Evolutionary conservation across 2,329 filamentous ascomycete genomes (phyloP).

Genomic region (Exophiala alcalophila): DNA sequence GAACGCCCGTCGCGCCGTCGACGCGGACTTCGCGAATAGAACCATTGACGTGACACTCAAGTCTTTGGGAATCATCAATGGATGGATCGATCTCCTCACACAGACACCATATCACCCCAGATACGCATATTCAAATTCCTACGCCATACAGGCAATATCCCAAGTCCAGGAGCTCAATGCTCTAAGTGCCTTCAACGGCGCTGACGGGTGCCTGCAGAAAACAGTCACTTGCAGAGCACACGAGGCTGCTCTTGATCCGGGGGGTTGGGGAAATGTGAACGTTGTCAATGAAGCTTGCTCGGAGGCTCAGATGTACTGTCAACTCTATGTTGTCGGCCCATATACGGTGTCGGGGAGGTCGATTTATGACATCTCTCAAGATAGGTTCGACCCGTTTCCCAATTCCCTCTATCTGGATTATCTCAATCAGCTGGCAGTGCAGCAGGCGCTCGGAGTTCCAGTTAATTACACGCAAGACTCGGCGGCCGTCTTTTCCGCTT

Average conservation of each 20-base stretch:
- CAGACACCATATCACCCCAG: constrained; percentile 48
- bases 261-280: constrained; percentile 26
- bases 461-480: constrained; percentile 42
- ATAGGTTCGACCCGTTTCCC: constrained; percentile 57
- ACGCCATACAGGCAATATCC: constrained; percentile 57
- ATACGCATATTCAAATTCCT: constrained; percentile 50
- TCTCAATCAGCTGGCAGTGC: constrained; percentile 55
- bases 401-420: constrained; percentile 56
- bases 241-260: constrained; percentile 27
- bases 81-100: constrained; percentile 63
- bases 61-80: constrained; percentile 69
- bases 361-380: constrained; percentile 59
- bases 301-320: constrained; percentile 33
- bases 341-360: constrained; percentile 36
- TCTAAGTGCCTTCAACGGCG: constrained; percentile 27
- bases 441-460: constrained; percentile 55
- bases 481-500: constrained; percentile 33
- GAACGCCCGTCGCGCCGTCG: constrained; percentile 56
- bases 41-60: constrained; percentile 40
- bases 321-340: constrained; percentile 39
- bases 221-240: constrained; percentile 28
- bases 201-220: constrained; percentile 30
- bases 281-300: constrained; percentile 31
- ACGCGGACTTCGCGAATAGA: constrained; percentile 42
- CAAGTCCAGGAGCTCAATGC: constrained; percentile 30